Conservation (phyloP, 345 rosid species). For the Draba incana region DNA sequence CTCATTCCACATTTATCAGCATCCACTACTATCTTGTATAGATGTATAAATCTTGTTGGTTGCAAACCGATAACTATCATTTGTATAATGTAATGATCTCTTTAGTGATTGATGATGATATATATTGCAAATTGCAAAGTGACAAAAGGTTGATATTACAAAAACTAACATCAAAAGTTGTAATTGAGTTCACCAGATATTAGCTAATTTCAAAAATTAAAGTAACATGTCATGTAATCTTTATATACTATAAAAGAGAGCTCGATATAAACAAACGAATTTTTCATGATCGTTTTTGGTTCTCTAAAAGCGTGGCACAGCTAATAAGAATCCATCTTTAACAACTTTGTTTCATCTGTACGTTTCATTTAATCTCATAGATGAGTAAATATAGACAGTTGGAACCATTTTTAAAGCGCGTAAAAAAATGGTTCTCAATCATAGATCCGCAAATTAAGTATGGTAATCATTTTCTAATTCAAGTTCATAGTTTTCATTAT, state of each 20-base stretch:
- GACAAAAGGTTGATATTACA: no score
- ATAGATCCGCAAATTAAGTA: not conserved
- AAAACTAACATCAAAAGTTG: no score
- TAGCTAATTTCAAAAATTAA: not conserved
- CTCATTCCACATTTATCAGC: constrained; percentile 10
- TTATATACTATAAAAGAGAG: not conserved
- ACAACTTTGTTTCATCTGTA: constrained; percentile 37
- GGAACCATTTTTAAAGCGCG: no score
- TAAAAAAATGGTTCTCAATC: no score
- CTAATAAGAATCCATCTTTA: constrained; percentile 19
- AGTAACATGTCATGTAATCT: not conserved
- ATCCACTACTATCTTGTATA: constrained; percentile 21
- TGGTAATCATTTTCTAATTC: not conserved
- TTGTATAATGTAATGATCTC: no score
- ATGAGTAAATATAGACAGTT: no score
- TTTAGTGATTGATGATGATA: no score
- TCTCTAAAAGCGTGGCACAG: constrained; percentile 31
- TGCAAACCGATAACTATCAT: no score
- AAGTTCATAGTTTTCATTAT: not conserved
- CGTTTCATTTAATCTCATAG: constrained; percentile 25
- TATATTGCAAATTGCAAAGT: no score
- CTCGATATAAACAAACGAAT: constrained; percentile 4
- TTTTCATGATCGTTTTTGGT: constrained; percentile 32
- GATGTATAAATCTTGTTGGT: not conserved
- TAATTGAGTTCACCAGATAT: no score